Evolutionary conservation across 2,329 filamentous ascomycete species (phyloP).

Genomic region (Hypoxylon sp.): DNA sequence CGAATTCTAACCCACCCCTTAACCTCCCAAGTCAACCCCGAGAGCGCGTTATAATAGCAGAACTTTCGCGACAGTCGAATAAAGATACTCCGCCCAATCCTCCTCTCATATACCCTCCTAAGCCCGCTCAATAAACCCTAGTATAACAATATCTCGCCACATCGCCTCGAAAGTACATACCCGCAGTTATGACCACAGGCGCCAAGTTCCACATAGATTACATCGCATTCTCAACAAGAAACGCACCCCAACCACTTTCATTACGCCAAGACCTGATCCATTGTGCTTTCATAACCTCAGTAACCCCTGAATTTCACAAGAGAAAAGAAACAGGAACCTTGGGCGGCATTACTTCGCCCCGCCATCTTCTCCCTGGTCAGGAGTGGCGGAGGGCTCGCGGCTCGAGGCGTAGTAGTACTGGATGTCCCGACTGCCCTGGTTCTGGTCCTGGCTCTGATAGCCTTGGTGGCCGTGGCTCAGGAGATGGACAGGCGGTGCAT

Average conservation of each 20-base stretch:
- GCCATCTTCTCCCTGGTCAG: neutral
- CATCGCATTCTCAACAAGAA: neutral
- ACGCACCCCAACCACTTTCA: no score
- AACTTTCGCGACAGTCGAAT: neutral
- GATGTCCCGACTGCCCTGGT: neutral
- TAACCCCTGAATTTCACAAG: neutral
- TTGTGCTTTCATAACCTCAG: neutral
- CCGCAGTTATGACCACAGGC: neutral
- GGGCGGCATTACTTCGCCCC: neutral
- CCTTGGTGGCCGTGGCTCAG: constrained; percentile 6
- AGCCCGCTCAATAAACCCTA: neutral
- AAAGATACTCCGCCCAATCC: neutral
- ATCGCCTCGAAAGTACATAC: neutral
- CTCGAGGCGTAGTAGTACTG: constrained; percentile 2
- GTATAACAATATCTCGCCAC: neutral
- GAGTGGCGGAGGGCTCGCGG: neutral
- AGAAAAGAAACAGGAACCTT: neutral
- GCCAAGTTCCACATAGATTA: neutral
- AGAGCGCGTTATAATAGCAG: constrained; percentile 1
- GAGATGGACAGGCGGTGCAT: constrained; percentile 15
- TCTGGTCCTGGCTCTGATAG: constrained; percentile 8
- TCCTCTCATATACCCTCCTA: neutral
- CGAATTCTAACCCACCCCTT: no score
- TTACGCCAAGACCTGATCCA: no score
- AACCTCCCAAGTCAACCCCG: neutral